phyloP scores from a whole-genome alignment of 1,284 basidiomycete genomes.

The Boletus hoseneyae region DNA sequence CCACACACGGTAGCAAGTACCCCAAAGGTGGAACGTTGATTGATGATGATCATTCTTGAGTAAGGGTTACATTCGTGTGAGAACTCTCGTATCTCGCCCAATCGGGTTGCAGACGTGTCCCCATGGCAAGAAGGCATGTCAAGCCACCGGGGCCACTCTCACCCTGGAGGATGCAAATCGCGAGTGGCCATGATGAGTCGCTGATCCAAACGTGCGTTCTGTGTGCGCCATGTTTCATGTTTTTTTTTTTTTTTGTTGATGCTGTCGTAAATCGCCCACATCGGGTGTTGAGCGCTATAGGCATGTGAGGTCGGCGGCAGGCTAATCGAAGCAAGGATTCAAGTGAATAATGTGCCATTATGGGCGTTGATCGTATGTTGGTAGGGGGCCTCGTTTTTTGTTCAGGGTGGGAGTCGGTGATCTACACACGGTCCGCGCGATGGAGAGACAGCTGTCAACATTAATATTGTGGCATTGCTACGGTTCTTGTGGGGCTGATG shows the following conservation, averaged over 20 bases:
- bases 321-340: slow-evolving; percentile 6
- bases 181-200: background rate
- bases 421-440: background rate
- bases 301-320: slow-evolving; percentile 6
- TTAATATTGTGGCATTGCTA: too few species aligned
- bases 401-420: background rate
- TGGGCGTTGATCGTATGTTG: too few species aligned
- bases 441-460: background rate
- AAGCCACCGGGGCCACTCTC: background rate
- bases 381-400: background rate
- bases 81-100: background rate
- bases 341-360: background rate
- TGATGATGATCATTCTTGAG: slow-evolving; percentile 6
- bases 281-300: background rate
- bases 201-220: background rate
- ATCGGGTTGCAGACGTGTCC: background rate
- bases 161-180: background rate
- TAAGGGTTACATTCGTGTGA: slow-evolving; percentile 10
- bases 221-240: background rate
- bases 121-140: background rate
- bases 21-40: slow-evolving; percentile 11
- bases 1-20: slow-evolving; percentile 8
- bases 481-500: too few species aligned
- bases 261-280: background rate
- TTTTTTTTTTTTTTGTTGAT: background rate